Conservation (phyloP, 2,329 filamentous ascomycete genomes). For the Grosmannia serpens region DNA sequence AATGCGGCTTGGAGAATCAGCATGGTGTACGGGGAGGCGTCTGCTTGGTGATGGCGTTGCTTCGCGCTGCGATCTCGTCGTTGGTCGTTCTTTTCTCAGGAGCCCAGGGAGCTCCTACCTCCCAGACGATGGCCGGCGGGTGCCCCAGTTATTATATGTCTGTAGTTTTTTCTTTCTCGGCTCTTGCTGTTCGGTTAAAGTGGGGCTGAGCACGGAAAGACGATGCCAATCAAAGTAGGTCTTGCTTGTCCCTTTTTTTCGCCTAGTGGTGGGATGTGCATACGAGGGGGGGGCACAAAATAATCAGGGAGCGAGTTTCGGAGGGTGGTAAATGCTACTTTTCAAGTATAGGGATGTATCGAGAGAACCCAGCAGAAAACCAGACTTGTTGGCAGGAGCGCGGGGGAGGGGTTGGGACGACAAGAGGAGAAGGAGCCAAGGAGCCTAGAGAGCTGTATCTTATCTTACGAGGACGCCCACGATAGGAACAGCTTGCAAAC, state of each 20-base stretch:
- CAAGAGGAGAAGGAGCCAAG: not conserved
- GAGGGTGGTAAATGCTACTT: not conserved
- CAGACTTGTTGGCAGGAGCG: not conserved
- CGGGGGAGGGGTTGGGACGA: not conserved
- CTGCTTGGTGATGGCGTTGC: not conserved
- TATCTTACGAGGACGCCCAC: not conserved
- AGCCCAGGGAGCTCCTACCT: not conserved
- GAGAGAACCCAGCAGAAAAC: not conserved
- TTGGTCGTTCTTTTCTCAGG: not conserved
- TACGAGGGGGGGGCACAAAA: not conserved
- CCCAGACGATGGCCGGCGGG: not conserved
- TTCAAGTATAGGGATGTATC: no score
- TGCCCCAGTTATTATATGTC: not conserved
- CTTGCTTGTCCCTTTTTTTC: not conserved
- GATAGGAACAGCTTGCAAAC: no score
- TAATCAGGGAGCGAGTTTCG: not conserved
- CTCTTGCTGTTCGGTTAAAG: not conserved
- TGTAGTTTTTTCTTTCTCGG: conserved; percentile 1
- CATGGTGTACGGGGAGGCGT: not conserved
- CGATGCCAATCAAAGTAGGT: not conserved
- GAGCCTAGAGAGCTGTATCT: not conserved
- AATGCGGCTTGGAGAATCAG: conserved; percentile 14
- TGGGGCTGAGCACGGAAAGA: not conserved
- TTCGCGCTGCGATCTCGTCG: not conserved
- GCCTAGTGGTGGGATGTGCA: not conserved